phyloP scores from a whole-genome alignment of 192 early-diverging fungal genomes.

The Podila epicladia region DNA sequence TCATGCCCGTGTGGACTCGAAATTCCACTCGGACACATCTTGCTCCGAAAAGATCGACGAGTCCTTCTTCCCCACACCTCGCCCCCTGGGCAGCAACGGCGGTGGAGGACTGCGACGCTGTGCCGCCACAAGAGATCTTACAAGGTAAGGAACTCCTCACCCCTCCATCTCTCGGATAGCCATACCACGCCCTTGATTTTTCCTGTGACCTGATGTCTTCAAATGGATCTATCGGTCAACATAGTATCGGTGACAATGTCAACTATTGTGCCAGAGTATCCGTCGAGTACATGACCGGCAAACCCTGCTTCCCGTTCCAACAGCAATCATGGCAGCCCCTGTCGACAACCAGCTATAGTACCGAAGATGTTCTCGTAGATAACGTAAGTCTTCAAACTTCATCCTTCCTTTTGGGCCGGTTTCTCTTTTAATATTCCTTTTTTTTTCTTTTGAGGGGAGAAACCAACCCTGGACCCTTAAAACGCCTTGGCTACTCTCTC shows the following conservation, averaged over 20 bases:
- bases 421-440: no score
- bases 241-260: slow-evolving; percentile 34
- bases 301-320: slow-evolving; percentile 26
- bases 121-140: slow-evolving; percentile 42
- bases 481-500: neutral
- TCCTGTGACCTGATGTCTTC: neutral
- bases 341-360: neutral
- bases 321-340: slow-evolving; percentile 29
- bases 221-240: neutral
- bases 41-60: slow-evolving; percentile 34
- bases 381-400: slow-evolving; percentile 15
- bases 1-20: slow-evolving; percentile 41
- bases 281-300: slow-evolving; percentile 41
- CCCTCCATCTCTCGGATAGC: no score
- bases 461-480: no score
- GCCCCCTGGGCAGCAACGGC: slow-evolving; percentile 8
- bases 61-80: slow-evolving; percentile 9
- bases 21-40: slow-evolving; percentile 30
- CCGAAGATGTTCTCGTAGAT: slow-evolving; percentile 26
- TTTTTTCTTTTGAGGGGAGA: no score
- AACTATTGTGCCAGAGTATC: slow-evolving; percentile 40
- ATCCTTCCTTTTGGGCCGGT: neutral
- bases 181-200: no score
- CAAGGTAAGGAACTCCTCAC: slow-evolving; percentile 18
- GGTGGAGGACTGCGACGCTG: slow-evolving; percentile 37